phyloP scores from a whole-genome alignment of 2,329 filamentous ascomycete species.

The Colletotrichum sp. region DNA sequence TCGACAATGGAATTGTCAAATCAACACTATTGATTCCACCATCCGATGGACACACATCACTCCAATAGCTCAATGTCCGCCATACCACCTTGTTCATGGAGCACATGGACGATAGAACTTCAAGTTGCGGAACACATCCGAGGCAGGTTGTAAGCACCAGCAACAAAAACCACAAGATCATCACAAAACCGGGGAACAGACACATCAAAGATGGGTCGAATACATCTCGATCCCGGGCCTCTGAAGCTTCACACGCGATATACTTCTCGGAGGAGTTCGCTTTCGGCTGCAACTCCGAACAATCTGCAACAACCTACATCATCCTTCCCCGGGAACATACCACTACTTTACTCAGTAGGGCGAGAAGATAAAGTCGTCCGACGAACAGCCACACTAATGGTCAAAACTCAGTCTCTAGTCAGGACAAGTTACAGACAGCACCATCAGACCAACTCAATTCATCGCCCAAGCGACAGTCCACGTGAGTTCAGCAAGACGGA shows the following conservation, averaged over 20 bases:
- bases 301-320: neutral
- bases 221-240: neutral
- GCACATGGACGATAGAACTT: neutral
- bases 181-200: neutral
- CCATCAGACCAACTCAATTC: slow-evolving; percentile 18
- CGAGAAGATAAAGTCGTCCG: neutral
- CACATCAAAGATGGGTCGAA: neutral
- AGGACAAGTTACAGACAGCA: neutral
- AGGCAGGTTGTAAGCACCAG: neutral
- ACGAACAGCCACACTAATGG: neutral
- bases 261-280: neutral
- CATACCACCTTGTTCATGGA: neutral
- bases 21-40: neutral
- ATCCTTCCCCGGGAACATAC: neutral
- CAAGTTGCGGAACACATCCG: neutral
- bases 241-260: neutral
- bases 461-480: neutral
- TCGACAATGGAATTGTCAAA: neutral
- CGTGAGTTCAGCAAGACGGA: neutral
- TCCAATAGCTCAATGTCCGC: neutral
- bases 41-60: neutral
- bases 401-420: neutral
- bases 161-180: neutral
- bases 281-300: neutral
- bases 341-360: neutral